These are phyloP conservation scores for Calamus simplicifolius DNA, from an alignment of 176 grass and related monocot genomes.

Conservation along the genomic window DNA sequence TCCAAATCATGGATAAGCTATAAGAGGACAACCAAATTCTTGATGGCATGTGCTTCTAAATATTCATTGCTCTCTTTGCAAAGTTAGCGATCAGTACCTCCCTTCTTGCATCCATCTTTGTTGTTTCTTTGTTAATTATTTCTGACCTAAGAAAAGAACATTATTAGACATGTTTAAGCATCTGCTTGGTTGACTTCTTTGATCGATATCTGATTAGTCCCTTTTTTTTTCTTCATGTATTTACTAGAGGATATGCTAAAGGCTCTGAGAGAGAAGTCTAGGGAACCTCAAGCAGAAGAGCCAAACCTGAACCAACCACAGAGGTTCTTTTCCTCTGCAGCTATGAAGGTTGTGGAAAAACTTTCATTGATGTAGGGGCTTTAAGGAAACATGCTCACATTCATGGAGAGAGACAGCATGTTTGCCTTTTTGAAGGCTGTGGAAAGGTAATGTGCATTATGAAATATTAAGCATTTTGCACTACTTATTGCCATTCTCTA, in stretches of 20 bases:
- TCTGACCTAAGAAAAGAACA: too few relatives aligned
- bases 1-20: too few relatives aligned
- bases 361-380: conserved; percentile 62
- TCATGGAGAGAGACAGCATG: conserved; percentile 78
- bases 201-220: conserved; percentile 1
- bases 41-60: too few relatives aligned
- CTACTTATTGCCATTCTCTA: too few relatives aligned
- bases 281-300: conserved; percentile 37
- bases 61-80: too few relatives aligned
- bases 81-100: too few relatives aligned
- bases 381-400: conserved; percentile 79
- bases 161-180: too few relatives aligned
- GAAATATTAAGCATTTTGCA: too few relatives aligned
- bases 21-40: too few relatives aligned
- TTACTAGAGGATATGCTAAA: conserved; percentile 61
- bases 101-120: too few relatives aligned
- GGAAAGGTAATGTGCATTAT: conserved; percentile 45
- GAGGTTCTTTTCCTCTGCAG: conserved; percentile 92
- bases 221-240: conserved; percentile 2
- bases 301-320: conserved; percentile 46
- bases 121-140: too few relatives aligned
- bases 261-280: conserved; percentile 55
- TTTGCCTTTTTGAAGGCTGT: conserved; percentile 78
- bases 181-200: conserved; percentile 1
- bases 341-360: conserved; percentile 78